Evolutionary conservation across 1,284 basidiomycete genomes (phyloP).

Genomic region (Vanrija sp.): DNA sequence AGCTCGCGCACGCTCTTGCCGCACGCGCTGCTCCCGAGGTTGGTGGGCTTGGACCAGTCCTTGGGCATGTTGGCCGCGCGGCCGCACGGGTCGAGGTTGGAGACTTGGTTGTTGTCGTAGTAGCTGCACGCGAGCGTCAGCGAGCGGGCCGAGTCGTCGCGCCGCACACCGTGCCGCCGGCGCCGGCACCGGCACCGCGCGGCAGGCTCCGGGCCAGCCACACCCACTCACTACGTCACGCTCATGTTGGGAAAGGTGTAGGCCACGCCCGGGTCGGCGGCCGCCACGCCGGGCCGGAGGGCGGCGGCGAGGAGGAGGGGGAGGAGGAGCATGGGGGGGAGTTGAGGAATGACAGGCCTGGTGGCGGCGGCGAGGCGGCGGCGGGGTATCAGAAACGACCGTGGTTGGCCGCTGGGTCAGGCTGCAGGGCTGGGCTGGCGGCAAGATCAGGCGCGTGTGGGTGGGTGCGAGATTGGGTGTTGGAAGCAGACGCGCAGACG

Average conservation of each 20-base stretch:
- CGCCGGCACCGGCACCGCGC: too few species aligned
- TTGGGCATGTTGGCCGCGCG: neutral
- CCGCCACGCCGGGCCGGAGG: neutral
- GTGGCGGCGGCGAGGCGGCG: neutral
- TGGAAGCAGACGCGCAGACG: neutral
- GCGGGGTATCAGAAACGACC: neutral
- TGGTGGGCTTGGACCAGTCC: slow-evolving; percentile 6
- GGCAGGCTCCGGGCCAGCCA: too few species aligned
- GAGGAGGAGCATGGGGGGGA: neutral
- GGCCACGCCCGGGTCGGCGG: slow-evolving; percentile 1
- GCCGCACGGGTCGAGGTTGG: too few species aligned
- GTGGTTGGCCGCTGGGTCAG: neutral
- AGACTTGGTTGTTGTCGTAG: slow-evolving; percentile 10
- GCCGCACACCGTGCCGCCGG: too few species aligned
- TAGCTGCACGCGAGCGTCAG: slow-evolving; percentile 7
- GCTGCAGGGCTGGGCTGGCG: too few species aligned
- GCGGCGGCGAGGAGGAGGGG: neutral
- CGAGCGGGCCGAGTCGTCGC: too few species aligned
- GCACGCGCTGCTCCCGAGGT: slow-evolving; percentile 9
- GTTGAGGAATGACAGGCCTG: neutral
- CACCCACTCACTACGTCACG: slow-evolving; percentile 19
- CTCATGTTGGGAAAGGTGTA: slow-evolving; percentile 12
- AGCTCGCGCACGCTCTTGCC: slow-evolving; percentile 7
- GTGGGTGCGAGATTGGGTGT: neutral
- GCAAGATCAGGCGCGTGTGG: too few species aligned